Conservation (phyloP, 768 basidiomycete genomes). For the Tricholoma matsutake region DNA sequence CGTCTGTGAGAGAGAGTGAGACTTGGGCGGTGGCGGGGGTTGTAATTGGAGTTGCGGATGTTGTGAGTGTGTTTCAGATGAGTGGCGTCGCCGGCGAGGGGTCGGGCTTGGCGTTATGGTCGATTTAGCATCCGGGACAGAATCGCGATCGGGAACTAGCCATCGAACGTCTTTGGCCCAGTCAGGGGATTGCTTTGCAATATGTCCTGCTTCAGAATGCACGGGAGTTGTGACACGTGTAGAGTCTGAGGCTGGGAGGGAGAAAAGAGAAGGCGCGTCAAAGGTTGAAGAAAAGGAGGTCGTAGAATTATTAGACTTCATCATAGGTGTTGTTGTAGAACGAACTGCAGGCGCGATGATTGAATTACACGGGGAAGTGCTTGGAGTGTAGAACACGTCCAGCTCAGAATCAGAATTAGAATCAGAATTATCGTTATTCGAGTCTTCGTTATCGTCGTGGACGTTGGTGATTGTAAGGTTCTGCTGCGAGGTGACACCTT, state of each 20-base stretch:
- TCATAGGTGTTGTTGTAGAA: constrained; percentile 21
- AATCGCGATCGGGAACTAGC: constrained; percentile 40
- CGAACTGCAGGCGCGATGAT: constrained; percentile 24
- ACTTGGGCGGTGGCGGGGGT: constrained; percentile 1
- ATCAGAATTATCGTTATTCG: constrained; percentile 21
- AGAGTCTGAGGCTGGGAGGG: constrained; percentile 34
- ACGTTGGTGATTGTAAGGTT: constrained; percentile 3
- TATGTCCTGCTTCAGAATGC: constrained; percentile 29
- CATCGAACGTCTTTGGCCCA: constrained; percentile 70
- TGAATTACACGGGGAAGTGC: constrained; percentile 50
- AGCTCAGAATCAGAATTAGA: constrained; percentile 37
- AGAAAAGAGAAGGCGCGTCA: constrained; percentile 39
- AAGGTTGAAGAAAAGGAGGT: constrained; percentile 39
- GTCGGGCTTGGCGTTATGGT: constrained; percentile 17
- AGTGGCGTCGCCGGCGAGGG: background rate
- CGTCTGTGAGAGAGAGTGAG: constrained; percentile 19
- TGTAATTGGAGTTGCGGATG: background rate
- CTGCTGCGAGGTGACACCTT: background rate
- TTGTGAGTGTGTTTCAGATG: constrained; percentile 2
- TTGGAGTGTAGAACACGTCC: constrained; percentile 64
- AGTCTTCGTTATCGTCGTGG: constrained; percentile 7
- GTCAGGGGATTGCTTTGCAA: constrained; percentile 27
- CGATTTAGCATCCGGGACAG: constrained; percentile 10
- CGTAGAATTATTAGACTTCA: constrained; percentile 25
- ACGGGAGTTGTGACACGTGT: constrained; percentile 35